Evolutionary conservation across 2,329 filamentous ascomycete genomes (phyloP), one percentile per base, ranked within the genome.

Genomic region (Rutstroemia sydowiana): DNA sequence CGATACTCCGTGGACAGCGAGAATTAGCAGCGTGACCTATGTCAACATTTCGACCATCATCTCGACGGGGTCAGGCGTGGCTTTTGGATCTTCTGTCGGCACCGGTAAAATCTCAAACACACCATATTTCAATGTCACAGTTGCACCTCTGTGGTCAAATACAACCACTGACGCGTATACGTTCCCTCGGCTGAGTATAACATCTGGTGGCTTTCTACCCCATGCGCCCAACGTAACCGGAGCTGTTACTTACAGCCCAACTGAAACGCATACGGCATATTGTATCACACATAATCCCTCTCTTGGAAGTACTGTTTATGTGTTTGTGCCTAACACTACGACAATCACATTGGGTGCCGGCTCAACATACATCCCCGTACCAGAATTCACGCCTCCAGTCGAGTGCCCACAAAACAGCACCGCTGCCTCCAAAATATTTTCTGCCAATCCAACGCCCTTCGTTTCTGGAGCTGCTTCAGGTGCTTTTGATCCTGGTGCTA

Each of bases 311-410:
- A 64, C 60, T 32, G 31, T 58, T 11, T 65, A 51, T 45, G 37
- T 41, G 4, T 52, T 65, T 16, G 20, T 59, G 10, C 59, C 61
- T 14, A 65, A 63, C 40, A 61, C 61, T 1, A 61, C 49, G 13
- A 64, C 60, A 18, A 49, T 59, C 9, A 63, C 41, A n/a, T 43
- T 42, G 8, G 59, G 59, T 47, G 20, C 39, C 2, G 53, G 59
- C 11, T 51, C 47, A 9, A 51, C 57, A 6, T 55, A 55, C n/a
- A 41, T 34, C 5, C 11, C 30, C 21, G 37, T 46, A 8, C 55
- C 60, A 26, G 61, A 65, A 52, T 61, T 61, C 31, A 64, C 59
- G 1, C 59, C 59, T 7, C 62, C 63, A 45, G 20, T 37, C 10
- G 58, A 58, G 39, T 64, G 60, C 39, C 26, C 9, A 21, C 11